A percentile compares a stretch with the other conserved stretches of the same genome.
These are phyloP conservation scores for Carallia brachiata DNA, from an alignment of 345 rosid species.

Conservation along the genomic window DNA sequence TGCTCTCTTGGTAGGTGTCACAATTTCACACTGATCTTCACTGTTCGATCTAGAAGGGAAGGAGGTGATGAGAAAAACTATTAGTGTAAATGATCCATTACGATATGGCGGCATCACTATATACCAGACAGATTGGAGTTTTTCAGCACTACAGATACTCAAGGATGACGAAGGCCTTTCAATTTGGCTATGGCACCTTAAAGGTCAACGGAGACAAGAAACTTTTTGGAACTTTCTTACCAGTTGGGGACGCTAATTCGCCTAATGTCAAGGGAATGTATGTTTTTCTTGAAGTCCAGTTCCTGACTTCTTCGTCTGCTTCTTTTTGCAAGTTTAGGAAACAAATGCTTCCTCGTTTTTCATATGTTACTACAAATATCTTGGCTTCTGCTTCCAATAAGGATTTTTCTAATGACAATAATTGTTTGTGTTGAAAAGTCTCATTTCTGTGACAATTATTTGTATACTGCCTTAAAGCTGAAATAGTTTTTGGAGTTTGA, in stretches of 20 bases:
- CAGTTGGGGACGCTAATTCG: constrained; percentile 65
- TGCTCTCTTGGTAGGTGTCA: constrained; percentile 50
- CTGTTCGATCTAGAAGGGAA: constrained; percentile 68
- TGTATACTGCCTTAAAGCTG: neutral
- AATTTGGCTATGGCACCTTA: constrained; percentile 92
- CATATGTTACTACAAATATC: neutral
- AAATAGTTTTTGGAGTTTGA: neutral
- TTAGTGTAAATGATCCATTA: constrained; percentile 85
- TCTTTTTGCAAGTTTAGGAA: neutral
- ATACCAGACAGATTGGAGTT: constrained; percentile 94
- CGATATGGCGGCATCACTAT: constrained; percentile 82
- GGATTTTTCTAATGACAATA: neutral
- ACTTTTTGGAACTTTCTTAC: constrained; percentile 85
- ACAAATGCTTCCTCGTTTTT: neutral
- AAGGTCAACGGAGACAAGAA: constrained; percentile 88
- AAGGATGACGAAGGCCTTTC: constrained; percentile 81
- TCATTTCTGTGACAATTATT: neutral
- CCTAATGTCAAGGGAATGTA: constrained; percentile 85
- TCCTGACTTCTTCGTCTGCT: neutral
- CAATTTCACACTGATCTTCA: constrained; percentile 92
- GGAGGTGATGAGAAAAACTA: constrained; percentile 84
- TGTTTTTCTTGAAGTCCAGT: constrained; percentile 24
- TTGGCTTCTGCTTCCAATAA: neutral
- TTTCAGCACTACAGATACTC: constrained; percentile 76
- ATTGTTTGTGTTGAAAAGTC: neutral